Evolutionary conservation across 345 rosid genomes (phyloP).

Genomic region (Stellera chamaejasme): DNA sequence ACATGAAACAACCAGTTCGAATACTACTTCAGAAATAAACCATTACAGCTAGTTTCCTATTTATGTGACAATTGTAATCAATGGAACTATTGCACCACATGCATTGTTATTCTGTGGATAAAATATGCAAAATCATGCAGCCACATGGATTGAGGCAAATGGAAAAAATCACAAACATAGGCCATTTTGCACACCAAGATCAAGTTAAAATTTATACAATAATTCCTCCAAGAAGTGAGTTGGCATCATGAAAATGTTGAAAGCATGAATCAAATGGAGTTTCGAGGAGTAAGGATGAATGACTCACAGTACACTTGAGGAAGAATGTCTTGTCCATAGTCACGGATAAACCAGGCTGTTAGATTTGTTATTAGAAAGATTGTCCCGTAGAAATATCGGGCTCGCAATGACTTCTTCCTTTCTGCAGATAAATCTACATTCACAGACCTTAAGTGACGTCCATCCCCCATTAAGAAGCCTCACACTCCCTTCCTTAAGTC

Average conservation of each 20-base stretch:
- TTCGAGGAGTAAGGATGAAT: conserved; percentile 3
- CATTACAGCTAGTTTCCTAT: too few species aligned
- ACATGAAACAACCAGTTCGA: too few species aligned
- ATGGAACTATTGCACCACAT: too few species aligned
- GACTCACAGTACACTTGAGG: conserved; percentile 45
- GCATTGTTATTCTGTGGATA: too few species aligned
- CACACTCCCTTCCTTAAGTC: conserved; percentile 26
- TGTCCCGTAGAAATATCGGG: conserved; percentile 63
- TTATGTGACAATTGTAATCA: too few species aligned
- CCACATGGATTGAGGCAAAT: too few species aligned
- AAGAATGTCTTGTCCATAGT: conserved; percentile 57
- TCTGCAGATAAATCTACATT: conserved; percentile 24
- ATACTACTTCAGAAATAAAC: too few species aligned
- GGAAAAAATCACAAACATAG: too few species aligned
- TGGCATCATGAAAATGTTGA: not conserved
- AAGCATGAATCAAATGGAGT: not conserved
- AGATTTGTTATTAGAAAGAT: conserved; percentile 64
- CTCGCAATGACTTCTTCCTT: conserved; percentile 41
- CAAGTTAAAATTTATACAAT: not conserved
- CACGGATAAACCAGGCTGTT: conserved; percentile 79
- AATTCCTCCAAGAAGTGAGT: not conserved
- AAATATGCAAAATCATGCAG: too few species aligned
- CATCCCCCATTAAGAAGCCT: conserved; percentile 20
- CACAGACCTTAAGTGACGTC: conserved; percentile 18
- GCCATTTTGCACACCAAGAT: not conserved